Percentiles rank a stretch among this genome's conserved stretches.
Conservation (phyloP, 345 rosid species). For the Toxicodendron radicans region DNA sequence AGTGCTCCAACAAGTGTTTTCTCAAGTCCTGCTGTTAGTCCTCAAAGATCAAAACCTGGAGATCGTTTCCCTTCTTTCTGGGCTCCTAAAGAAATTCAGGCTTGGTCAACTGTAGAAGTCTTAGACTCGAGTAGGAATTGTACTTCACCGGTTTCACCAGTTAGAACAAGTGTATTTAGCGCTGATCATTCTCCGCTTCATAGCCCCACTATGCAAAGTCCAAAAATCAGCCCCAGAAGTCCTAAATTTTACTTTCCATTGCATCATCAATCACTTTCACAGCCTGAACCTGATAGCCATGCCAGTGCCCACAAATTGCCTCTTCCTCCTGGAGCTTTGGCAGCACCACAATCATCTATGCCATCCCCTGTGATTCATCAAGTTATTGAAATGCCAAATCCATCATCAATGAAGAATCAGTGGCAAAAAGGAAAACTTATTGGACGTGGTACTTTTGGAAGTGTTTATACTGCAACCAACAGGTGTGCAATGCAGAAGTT, state of each 20-base stretch:
- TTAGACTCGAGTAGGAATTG: constrained; percentile 22
- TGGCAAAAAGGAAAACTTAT: constrained; percentile 80
- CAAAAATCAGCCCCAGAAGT: constrained; percentile 12
- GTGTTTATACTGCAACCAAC: constrained; percentile 60
- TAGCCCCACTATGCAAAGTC: constrained; percentile 35
- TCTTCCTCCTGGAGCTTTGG: constrained; percentile 55
- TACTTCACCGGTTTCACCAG: constrained; percentile 23
- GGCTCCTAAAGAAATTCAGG: constrained; percentile 17
- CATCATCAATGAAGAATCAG: constrained; percentile 32
- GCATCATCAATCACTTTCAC: constrained; percentile 26
- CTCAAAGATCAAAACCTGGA: constrained; percentile 30
- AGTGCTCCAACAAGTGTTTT: constrained; percentile 62
- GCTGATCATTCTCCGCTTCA: constrained; percentile 38
- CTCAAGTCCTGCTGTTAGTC: constrained; percentile 52
- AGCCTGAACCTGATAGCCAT: constrained; percentile 33
- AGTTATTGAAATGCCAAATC: constrained; percentile 26
- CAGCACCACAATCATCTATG: constrained; percentile 15
- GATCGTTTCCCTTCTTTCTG: constrained; percentile 22
- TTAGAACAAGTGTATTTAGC: constrained; percentile 24
- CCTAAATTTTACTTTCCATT: constrained; percentile 23
- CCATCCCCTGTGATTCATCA: constrained; percentile 25
- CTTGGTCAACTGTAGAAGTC: constrained; percentile 26
- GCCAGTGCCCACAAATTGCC: constrained; percentile 59
- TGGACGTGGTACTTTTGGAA: constrained; percentile 77
- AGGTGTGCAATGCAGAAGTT: constrained; percentile 35